These are phyloP conservation scores for Ricinus communis DNA, from an alignment of 345 rosid genomes.

Conservation along the genomic window DNA sequence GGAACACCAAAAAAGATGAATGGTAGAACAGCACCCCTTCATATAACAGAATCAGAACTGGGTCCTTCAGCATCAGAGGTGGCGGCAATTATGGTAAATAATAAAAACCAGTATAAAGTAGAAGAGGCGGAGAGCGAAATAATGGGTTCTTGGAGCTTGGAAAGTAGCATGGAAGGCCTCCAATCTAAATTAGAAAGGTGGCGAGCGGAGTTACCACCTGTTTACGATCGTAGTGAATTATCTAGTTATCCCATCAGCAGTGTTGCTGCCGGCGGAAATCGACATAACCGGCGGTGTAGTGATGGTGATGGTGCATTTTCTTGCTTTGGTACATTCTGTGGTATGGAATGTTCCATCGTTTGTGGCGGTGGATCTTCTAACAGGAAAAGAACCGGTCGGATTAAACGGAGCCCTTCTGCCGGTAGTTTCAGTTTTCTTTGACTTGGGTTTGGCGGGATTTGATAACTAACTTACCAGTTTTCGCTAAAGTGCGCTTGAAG, in stretches of 20 bases:
- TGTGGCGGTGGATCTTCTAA: constrained; percentile 47
- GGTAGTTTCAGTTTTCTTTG: constrained; percentile 26
- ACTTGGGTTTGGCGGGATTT: too few species aligned
- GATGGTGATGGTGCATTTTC: constrained; percentile 51
- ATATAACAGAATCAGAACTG: constrained; percentile 63
- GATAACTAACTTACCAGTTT: neutral
- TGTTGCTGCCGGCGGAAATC: constrained; percentile 13
- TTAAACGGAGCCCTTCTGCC: constrained; percentile 29
- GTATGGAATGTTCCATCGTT: constrained; percentile 63
- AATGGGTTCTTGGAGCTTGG: constrained; percentile 53
- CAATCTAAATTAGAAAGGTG: constrained; percentile 80
- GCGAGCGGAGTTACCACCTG: constrained; percentile 74
- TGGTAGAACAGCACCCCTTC: constrained; percentile 18
- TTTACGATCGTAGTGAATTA: constrained; percentile 44
- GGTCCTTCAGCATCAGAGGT: constrained; percentile 94
- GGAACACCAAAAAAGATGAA: constrained; percentile 35
- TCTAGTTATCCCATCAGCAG: constrained; percentile 38
- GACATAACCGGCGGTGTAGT: constrained; percentile 36
- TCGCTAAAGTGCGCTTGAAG: neutral
- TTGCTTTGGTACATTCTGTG: constrained; percentile 69
- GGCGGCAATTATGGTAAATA: constrained; percentile 53
- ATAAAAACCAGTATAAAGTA: constrained; percentile 16
- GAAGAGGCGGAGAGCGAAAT: constrained; percentile 57
- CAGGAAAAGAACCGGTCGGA: constrained; percentile 10
- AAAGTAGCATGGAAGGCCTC: constrained; percentile 71